Base-by-base conservation (phyloP, 768 basidiomycete species). In the Podaxis sp. region DNA sequence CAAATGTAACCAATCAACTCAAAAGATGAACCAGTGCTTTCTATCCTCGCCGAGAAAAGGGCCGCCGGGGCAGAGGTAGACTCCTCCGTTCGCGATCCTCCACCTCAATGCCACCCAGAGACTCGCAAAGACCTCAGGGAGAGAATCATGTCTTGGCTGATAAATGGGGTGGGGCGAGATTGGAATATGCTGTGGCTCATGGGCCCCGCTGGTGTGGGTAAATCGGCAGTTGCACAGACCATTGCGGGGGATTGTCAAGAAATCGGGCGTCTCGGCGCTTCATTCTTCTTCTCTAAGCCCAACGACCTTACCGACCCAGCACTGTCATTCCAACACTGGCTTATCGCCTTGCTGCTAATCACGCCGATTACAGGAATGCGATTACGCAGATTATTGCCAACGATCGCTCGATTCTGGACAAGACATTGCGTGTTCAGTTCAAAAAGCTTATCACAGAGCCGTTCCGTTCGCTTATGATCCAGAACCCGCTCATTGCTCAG, bases 211-310 rank as follows among this genome's bases (percentile, higher is more conserved):
- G 62, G 62, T 5, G 27, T 40, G 1, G 62, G 62, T 6, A 63
- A 63, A 50, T 60, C 62, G 0, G 62, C 62, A 10, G 55, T 61
- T 9, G 54, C 50, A 7, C 58, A 60, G n/a, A 59, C 62, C 1
- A 25, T 63, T 13, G 58, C 59, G 1, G 62, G 61, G 9, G 7
- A 23, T 3, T 63, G 58, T 37, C 14, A 14, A 10, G 40, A 55
- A 18, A 32, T 25, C 21, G 38, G 48, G 10, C 18, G 53, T 11
- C 51, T 63, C 3, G 62, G 51, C 9, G 58, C 59, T 5, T 40
- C 53, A 7, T 63, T 42, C 50, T 63, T 60, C 23, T 63, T 63
- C 46, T 56, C 50, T 11, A 18, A 51, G 6, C 21, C 42, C 6
- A 51, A 50, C 11, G 10, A 23, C 9, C 48, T 28, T 16, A 44